Evolutionary conservation across 1,284 basidiomycete genomes (phyloP), one percentile per base, ranked within the genome.

Genomic region (Moesziomyces antarcticus): DNA sequence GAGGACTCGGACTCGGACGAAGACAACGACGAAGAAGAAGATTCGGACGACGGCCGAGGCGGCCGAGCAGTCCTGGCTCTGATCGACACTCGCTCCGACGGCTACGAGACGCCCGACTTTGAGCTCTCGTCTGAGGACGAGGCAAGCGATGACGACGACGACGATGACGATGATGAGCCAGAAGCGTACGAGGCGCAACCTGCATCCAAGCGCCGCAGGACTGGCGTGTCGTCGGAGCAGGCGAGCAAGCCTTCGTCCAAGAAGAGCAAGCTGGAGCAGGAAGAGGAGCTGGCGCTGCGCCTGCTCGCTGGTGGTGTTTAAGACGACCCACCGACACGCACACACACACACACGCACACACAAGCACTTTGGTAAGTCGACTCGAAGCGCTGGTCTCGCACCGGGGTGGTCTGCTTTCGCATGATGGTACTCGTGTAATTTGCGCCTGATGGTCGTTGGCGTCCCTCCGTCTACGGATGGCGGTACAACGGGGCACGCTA

Each of bases 21-120:
- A 6, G 49, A 54, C n/a, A 56, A 68, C 16, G 47, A 44, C 22
- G 56, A 60, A n/a, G 68, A 57, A 18, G 72, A 53, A 11, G 65
- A 64, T 2, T 64, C 56, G 21, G 76, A 77, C 5, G 87, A 85
- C 1, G 86, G 86, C 5, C 88, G 87, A 14, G 87, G 87, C 20
- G 61, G 62, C 13, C 48, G 48, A 11, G 52, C 62, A 14, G 72
- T 72, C 7, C 49, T 72, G 22, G 73, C 69, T 20, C 75, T 73
- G 14, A 60, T 73, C 46, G 76, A 78, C 57, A 69, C 56, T 22
- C 68, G 72, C 43, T 66, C 60, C 10, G 79, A 81, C 49, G 79
- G 78, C 18, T 81, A 81, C 57, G 79, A 78, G 55, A 81, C 77
- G 30, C 75, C 79, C 8, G 80, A 80, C 66, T 80, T 80, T 68